Conservation (phyloP, 176 grass and related monocot genomes). For the Leersia perrieri region DNA sequence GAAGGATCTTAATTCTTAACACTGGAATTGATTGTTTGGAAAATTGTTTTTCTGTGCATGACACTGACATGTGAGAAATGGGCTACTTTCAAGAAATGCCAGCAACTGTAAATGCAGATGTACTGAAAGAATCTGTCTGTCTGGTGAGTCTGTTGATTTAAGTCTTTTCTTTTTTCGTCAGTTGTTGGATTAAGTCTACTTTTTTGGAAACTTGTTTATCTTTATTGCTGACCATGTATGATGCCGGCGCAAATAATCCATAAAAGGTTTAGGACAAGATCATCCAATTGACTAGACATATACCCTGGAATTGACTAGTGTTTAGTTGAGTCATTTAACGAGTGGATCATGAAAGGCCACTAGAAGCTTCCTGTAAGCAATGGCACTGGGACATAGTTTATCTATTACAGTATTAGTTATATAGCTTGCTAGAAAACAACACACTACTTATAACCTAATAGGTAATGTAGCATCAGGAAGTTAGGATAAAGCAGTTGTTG, state of each 20-base stretch:
- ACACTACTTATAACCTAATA: slow-evolving; percentile 10
- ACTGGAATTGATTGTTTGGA: slow-evolving; percentile 19
- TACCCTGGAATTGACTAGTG: slow-evolving; percentile 6
- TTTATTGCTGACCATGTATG: background rate
- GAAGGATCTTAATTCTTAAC: slow-evolving; percentile 18
- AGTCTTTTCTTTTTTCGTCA: background rate
- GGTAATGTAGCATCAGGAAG: background rate
- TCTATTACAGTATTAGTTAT: slow-evolving; percentile 6
- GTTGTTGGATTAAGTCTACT: background rate
- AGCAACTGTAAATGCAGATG: slow-evolving; percentile 22
- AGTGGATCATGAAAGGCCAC: slow-evolving; percentile 8
- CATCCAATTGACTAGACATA: too few species aligned
- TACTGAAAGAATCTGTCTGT: slow-evolving; percentile 17
- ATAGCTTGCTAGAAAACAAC: background rate
- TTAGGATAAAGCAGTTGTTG: background rate
- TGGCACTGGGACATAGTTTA: slow-evolving; percentile 9
- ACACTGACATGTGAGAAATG: slow-evolving; percentile 13
- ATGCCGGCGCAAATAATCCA: slow-evolving; percentile 20
- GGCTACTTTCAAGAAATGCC: background rate
- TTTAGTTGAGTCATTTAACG: background rate
- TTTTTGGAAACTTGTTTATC: slow-evolving; percentile 16
- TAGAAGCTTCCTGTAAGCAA: slow-evolving; percentile 4
- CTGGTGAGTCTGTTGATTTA: slow-evolving; percentile 1
- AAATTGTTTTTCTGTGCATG: slow-evolving; percentile 22
- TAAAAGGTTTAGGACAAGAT: background rate